Percentiles rank a stretch among this genome's conserved stretches.
Evolutionary conservation across 192 early-diverging fungal genomes (phyloP).

Genomic region (Linnemannia hyalina): DNA sequence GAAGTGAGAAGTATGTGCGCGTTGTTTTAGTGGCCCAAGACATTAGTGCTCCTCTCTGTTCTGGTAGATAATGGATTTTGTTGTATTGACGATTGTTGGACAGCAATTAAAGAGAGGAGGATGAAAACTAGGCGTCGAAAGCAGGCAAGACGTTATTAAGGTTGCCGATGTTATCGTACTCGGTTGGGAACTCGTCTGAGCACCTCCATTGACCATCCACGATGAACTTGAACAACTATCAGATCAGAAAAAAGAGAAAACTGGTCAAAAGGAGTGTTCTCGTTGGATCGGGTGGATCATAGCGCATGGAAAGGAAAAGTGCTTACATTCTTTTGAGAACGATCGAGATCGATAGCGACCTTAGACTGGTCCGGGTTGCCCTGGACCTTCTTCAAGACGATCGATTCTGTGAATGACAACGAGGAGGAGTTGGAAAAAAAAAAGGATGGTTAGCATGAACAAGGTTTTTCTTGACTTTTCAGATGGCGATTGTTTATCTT

Average conservation of each 20-base stretch:
- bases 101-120: not conserved
- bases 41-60: not conserved
- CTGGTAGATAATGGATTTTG: not conserved
- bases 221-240: slow-evolving; percentile 55
- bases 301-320: not conserved
- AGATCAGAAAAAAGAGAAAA: not conserved
- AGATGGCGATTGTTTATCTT: not conserved
- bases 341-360: slow-evolving; percentile 8
- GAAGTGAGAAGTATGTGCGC: not conserved
- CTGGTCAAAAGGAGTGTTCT: not conserved
- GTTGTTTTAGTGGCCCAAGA: not conserved
- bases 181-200: slow-evolving; percentile 38
- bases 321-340: slow-evolving; percentile 16
- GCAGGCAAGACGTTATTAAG: slow-evolving; percentile 36
- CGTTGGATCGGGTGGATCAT: not conserved
- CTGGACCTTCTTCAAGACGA: slow-evolving; percentile 4
- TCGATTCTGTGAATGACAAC: not conserved
- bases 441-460: not conserved
- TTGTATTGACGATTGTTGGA: not conserved
- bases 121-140: not conserved
- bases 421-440: not conserved
- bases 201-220: slow-evolving; percentile 59
- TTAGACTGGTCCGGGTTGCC: slow-evolving; percentile 7
- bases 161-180: slow-evolving; percentile 34
- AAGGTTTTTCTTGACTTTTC: not conserved